Conservation (phyloP, 2,329 filamentous ascomycete genomes). For the Xylaria sp. region DNA sequence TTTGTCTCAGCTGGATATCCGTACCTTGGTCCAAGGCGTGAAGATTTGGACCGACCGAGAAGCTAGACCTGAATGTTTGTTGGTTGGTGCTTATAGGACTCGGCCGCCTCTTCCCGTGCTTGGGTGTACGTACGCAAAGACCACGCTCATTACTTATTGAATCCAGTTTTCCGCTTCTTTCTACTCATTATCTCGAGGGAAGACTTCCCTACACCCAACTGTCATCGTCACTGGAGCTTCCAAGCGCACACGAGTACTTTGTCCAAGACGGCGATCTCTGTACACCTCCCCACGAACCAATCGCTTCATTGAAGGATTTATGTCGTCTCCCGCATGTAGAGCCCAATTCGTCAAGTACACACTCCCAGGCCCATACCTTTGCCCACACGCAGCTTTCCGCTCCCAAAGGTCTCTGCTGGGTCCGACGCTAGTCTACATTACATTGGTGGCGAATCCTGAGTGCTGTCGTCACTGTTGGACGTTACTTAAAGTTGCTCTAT, state of each 20-base stretch:
- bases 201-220: conserved; percentile 44
- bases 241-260: conserved; percentile 50
- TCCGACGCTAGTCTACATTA: conserved; percentile 40
- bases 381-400: conserved; percentile 41
- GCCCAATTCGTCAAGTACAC: conserved; percentile 50
- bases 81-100: conserved; percentile 45
- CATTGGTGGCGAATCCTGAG: conserved; percentile 37
- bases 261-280: conserved; percentile 51
- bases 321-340: conserved; percentile 57
- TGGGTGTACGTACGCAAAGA: conserved; percentile 44
- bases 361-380: conserved; percentile 50
- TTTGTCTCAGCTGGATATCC: conserved; percentile 29
- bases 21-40: conserved; percentile 35
- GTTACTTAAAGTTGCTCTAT: conserved; percentile 39
- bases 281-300: conserved; percentile 51
- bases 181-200: conserved; percentile 47
- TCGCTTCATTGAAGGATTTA: conserved; percentile 60
- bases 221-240: conserved; percentile 51
- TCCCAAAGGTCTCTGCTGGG: conserved; percentile 39
- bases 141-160: conserved; percentile 42
- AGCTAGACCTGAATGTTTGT: conserved; percentile 43
- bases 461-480: conserved; percentile 42
- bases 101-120: conserved; percentile 44
- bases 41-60: conserved; percentile 40
- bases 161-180: conserved; percentile 43